Conservation (phyloP, 106 monocot species). For the Cymbidium sinense region DNA sequence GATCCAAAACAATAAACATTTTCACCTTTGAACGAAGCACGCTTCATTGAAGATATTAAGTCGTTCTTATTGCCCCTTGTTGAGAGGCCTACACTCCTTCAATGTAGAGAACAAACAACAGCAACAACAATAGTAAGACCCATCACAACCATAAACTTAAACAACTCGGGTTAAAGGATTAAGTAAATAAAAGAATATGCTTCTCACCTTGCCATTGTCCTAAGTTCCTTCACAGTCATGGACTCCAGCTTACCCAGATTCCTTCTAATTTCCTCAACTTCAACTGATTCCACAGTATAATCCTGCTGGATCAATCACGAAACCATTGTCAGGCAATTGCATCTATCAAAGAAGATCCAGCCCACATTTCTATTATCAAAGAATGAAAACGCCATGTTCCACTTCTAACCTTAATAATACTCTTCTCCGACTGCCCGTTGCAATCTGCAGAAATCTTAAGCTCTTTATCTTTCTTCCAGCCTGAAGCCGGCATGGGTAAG, state of each 20-base stretch:
- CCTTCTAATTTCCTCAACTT: conserved; percentile 29
- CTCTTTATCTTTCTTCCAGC: conserved; percentile 15
- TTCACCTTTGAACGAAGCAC: conserved; percentile 16
- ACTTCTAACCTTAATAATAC: conserved; percentile 15
- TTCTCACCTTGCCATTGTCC: conserved; percentile 48
- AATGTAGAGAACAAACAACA: conserved; percentile 6
- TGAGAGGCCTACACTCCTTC: conserved; percentile 53
- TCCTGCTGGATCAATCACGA: conserved; percentile 13
- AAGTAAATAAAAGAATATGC: neutral
- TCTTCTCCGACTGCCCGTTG: conserved; percentile 8
- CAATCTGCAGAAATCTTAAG: conserved; percentile 12
- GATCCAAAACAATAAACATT: conserved; percentile 19
- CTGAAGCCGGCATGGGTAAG: conserved; percentile 2
- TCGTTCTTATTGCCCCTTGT: conserved; percentile 65
- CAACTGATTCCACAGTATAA: conserved; percentile 14
- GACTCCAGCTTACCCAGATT: conserved; percentile 46
- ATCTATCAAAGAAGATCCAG: neutral
- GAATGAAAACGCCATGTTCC: conserved; percentile 1
- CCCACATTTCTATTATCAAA: neutral
- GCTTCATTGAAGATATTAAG: conserved; percentile 51
- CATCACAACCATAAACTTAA: neutral
- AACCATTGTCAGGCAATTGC: no score
- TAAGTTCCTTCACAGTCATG: conserved; percentile 71
- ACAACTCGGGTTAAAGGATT: neutral
- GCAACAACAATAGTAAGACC: neutral